Base-by-base conservation (phyloP, 2,329 filamentous ascomycete species). In the Microsporum audouinii region DNA sequence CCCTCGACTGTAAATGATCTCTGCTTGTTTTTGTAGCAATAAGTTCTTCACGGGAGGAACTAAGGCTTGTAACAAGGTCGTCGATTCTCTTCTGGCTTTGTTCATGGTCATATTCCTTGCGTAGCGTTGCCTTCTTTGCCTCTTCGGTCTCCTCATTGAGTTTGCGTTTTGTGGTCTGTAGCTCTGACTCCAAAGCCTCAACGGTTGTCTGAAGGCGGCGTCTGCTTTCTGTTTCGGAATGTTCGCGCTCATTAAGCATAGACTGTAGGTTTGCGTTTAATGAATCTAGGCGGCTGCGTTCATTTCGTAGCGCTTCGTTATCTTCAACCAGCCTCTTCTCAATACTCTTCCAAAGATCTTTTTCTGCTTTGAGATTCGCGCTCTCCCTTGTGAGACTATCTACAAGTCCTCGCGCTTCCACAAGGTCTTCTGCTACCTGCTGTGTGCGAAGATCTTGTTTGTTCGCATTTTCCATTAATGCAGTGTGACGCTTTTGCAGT, bases 81-180 rank as follows among this genome's bases (percentile, higher is more conserved):
- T 99, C 92, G 63, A 97, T 94, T 58, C 91, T 85, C 73, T 91
- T 94, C 72, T 96, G 90, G 58, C 83, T 86, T 71, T 97, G 90
- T 66, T 90, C 87, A 47, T 87, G 84, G 63, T 99, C 94, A 65
- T 89, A 96, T 69, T 97, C 92, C 68, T 95, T 91, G 61, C 92
- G 85, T 58, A 94, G 79, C 63, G 88, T 81, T 38, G 88, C 78
- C 72, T 95, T 92, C 79, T 91, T 95, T 66, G 81, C 84, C 65
- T 95, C 91, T 63, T 96, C 91, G 0, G 85, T 75, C 70, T 96
- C 91, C 31, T 90, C 85, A 1, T 87, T 84, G 2, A 97, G 80
- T 72, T 91, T 95, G 57, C 88, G 87, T 75, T 95, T 95, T 0
- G 86, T 86, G 1, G 84, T 82, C 59, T 82, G 82, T 3, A 99